Conservation (phyloP, 192 early-diverging fungal genomes). For the Coemansia sp. region DNA sequence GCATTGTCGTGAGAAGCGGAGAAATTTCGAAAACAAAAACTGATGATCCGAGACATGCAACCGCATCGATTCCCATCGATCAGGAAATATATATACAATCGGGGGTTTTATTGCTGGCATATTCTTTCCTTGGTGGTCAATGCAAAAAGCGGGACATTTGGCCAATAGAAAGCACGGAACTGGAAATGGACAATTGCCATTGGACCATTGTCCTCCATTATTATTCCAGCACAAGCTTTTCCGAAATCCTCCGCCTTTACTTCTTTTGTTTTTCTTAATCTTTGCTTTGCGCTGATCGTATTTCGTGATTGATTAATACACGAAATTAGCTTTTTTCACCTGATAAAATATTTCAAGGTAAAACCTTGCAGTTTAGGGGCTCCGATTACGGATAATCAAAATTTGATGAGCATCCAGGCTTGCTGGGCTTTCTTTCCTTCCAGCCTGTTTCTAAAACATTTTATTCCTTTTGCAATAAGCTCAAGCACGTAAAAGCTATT, state of each 20-base stretch:
- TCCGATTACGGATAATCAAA: no score
- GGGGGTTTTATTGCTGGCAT: background rate
- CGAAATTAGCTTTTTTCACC: background rate
- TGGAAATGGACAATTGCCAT: background rate
- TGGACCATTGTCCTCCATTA: background rate
- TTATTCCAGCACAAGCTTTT: background rate
- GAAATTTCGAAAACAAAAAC: background rate
- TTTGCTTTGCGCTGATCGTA: background rate
- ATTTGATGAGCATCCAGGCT: no score
- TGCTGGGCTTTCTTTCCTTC: background rate
- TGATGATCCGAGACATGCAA: constrained; percentile 6
- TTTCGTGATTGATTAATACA: background rate
- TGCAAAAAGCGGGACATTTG: background rate
- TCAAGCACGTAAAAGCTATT: background rate
- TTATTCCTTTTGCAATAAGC: background rate
- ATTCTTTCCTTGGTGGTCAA: background rate
- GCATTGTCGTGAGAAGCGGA: background rate
- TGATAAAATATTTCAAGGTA: background rate
- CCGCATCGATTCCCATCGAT: constrained; percentile 13
- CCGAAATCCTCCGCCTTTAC: background rate
- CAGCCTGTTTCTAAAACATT: background rate
- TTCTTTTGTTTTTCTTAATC: background rate
- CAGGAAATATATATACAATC: constrained; percentile 4
- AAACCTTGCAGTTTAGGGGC: background rate
- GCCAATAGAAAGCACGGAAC: background rate